Percentiles rank a stretch among this genome's conserved stretches.
Evolutionary conservation across 2,329 filamentous ascomycete genomes (phyloP).

Genomic region (Fusarium falciforme): DNA sequence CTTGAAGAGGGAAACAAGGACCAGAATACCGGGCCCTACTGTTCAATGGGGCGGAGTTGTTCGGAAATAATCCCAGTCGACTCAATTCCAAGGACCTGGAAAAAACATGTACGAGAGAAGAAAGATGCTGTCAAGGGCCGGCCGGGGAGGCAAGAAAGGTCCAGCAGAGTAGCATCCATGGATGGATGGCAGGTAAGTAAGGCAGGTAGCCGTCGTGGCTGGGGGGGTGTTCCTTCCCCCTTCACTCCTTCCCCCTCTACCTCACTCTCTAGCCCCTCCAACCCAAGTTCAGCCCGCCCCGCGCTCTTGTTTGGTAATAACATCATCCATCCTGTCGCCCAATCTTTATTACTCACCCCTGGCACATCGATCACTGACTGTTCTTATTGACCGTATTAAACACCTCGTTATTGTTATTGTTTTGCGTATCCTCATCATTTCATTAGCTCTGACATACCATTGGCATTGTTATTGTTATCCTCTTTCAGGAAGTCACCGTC

Average conservation of each 20-base stretch:
- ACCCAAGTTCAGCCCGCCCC: constrained; percentile 37
- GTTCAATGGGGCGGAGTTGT: constrained; percentile 33
- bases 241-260: constrained; percentile 34
- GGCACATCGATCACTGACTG: constrained; percentile 19
- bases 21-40: constrained; percentile 36
- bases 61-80: constrained; percentile 29
- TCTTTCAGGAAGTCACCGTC: constrained; percentile 10
- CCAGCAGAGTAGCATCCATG: background rate
- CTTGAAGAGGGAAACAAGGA: constrained; percentile 29
- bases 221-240: constrained; percentile 35
- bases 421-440: constrained; percentile 21
- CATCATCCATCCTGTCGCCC: constrained; percentile 41
- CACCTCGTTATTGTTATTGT: constrained; percentile 12
- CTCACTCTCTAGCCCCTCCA: constrained; percentile 3
- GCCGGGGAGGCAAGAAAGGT: background rate
- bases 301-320: constrained; percentile 40
- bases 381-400: constrained; percentile 30
- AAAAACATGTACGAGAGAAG: background rate
- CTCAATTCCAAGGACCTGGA: constrained; percentile 17
- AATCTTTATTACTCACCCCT: constrained; percentile 37
- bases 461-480: constrained; percentile 14
- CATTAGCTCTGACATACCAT: constrained; percentile 11
- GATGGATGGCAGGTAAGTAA: constrained; percentile 5
- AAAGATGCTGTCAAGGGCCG: background rate
- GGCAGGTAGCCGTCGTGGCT: constrained; percentile 9